Base-by-base conservation (phyloP, 805 yeast species). In the Barnettozyma sp. region DNA sequence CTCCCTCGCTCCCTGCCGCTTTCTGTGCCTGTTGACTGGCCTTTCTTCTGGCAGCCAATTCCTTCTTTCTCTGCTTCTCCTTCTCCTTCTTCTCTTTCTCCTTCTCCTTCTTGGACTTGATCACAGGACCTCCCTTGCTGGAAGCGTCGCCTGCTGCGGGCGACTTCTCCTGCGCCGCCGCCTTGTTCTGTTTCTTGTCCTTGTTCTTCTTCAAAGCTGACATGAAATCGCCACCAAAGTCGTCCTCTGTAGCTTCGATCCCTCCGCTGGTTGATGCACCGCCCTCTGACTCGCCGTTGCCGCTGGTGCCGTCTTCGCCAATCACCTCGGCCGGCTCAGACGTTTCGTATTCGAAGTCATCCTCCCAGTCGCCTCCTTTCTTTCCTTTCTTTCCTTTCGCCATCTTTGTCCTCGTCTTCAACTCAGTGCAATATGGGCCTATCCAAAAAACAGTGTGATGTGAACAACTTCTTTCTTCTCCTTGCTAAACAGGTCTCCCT, bases 31-130 rank as follows among this genome's bases (percentile, higher is more conserved):
- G 70, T 14, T 33, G 36, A 16, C 74, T 76, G 47, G 73, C 78
- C 62, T 86, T 87, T 74, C 86, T 87, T 63, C 77, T 81, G 36
- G 78, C 82, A 29, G 95, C 95, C 41, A 78, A 74, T 50, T 85
- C 94, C 65, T 85, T 87, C 80, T 90, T 90, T 61, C 78, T 73
- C 50, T 80, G 84, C 70, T 90, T 90, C 57, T 83, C 94, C 46
- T 75, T 77, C 60, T 88, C 95, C 60, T 90, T 94, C 76, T 84
- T 85, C 62, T 92, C 95, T 66, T 80, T 88, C 66, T 90, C 94
- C 64, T 82, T 83, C 55, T 83, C 97, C 64, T 90, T 87, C 73
- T 90, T 92, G 39, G 90, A 76, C 62, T 88, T 86, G 55, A 87
- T 69, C 45, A 76, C 72, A 32, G 90, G 86, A 21, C 74, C 86